These are phyloP conservation scores for Desmodesmus armatus DNA, from an alignment of 139 green algal genomes.

Conservation along the genomic window DNA sequence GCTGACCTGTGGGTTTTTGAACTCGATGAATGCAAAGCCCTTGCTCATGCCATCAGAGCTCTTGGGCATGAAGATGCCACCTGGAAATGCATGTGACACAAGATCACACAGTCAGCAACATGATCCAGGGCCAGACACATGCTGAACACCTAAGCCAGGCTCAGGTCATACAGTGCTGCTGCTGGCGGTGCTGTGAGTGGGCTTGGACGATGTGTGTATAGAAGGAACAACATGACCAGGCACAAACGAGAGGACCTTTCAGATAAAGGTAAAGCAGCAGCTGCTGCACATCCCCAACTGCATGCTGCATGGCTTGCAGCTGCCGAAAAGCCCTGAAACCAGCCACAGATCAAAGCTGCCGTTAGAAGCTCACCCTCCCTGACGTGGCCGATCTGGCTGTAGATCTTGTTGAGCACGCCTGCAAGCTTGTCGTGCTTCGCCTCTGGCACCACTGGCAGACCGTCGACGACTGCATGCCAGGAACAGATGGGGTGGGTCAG, in stretches of 20 bases:
- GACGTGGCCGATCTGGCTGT: slow-evolving; percentile 86
- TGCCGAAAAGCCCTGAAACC: too few relatives aligned
- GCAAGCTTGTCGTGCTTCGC: slow-evolving; percentile 98
- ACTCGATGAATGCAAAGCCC: slow-evolving; percentile 98
- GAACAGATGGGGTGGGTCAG: too few relatives aligned
- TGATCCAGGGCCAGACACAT: too few relatives aligned
- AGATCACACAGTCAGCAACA: too few relatives aligned
- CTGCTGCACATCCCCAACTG: background rate
- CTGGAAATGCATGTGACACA: slow-evolving; percentile 53
- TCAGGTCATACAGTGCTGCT: too few relatives aligned
- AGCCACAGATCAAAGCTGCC: background rate
- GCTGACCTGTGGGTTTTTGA: slow-evolving; percentile 60
- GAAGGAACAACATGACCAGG: background rate
- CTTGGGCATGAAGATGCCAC: slow-evolving; percentile 91
- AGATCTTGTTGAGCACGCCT: slow-evolving; percentile 92
- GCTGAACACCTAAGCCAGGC: too few relatives aligned
- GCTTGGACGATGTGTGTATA: too few relatives aligned
- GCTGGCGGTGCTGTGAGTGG: too few relatives aligned
- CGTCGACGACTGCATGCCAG: slow-evolving; percentile 88
- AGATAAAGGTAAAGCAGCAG: too few relatives aligned
- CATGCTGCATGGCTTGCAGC: background rate
- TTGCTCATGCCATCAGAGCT: slow-evolving; percentile 85
- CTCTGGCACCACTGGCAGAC: slow-evolving; percentile 87
- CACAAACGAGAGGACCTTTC: too few relatives aligned
- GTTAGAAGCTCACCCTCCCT: slow-evolving; percentile 67